Evolutionary conservation across 768 basidiomycete species (phyloP).

Genomic region (Mycena latifolia): DNA sequence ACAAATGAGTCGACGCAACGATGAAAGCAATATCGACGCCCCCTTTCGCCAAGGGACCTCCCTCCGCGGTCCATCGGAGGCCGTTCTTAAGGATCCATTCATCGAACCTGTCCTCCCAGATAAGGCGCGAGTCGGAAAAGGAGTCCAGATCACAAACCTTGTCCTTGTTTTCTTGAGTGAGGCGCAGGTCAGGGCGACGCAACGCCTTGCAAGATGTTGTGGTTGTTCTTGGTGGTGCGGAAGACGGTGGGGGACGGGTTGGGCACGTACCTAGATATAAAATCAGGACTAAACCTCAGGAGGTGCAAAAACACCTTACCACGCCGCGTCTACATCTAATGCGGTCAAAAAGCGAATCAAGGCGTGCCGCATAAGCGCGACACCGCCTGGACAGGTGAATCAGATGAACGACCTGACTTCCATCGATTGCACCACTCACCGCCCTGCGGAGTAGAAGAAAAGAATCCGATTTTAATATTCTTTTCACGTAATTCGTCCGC

Average conservation of each 20-base stretch:
- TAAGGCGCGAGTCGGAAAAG: not conserved
- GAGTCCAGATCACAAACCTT: not conserved
- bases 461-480: constrained; percentile 92
- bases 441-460: constrained; percentile 96
- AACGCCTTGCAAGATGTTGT: constrained; percentile 96
- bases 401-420: constrained; percentile 24
- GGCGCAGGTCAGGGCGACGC: constrained; percentile 81
- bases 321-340: constrained; percentile 85
- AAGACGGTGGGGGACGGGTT: constrained; percentile 92
- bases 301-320: constrained; percentile 60
- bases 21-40: constrained; percentile 93
- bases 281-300: constrained; percentile 24
- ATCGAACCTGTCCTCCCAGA: constrained; percentile 63
- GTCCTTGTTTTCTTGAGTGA: constrained; percentile 83
- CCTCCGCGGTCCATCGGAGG: constrained; percentile 87
- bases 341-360: constrained; percentile 87
- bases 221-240: constrained; percentile 95
- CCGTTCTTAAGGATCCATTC: constrained; percentile 94
- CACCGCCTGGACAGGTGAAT: constrained; percentile 73
- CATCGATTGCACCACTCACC: constrained; percentile 56
- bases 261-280: constrained; percentile 78
- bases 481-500: constrained; percentile 88
- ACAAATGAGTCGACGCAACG: constrained; percentile 52
- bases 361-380: constrained; percentile 97
- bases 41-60: constrained; percentile 85